A percentile compares a stretch with the other conserved stretches of the same genome.
phyloP scores from a whole-genome alignment of 176 grass and related monocot genomes.

The sorghum (Sorghum bicolor) region DNA sequence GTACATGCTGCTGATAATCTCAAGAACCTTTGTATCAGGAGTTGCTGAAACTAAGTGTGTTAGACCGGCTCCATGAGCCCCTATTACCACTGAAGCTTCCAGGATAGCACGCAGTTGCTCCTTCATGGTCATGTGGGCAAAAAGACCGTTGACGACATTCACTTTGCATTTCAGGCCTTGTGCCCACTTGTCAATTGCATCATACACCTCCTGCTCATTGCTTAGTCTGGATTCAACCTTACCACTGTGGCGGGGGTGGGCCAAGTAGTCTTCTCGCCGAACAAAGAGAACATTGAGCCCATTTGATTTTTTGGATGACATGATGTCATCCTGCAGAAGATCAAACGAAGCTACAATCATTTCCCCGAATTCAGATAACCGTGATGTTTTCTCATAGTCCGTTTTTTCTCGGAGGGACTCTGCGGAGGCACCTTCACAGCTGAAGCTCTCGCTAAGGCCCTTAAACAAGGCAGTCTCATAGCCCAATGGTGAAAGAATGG shows the following conservation, averaged over 20 bases:
- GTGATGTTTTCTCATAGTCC: conserved; percentile 62
- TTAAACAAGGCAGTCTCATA: conserved; percentile 96
- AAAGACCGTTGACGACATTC: conserved; percentile 83
- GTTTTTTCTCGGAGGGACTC: conserved; percentile 45
- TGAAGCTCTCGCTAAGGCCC: conserved; percentile 78
- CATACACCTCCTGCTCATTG: conserved; percentile 77
- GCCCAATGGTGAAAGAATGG: conserved; percentile 85
- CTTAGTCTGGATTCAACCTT: conserved; percentile 86
- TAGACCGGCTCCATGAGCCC: conserved; percentile 92
- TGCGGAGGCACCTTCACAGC: conserved; percentile 57
- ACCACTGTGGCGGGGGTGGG: conserved; percentile 87
- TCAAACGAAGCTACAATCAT: conserved; percentile 70
- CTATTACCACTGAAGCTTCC: conserved; percentile 82
- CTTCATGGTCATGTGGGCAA: conserved; percentile 91
- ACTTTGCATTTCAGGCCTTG: conserved; percentile 68
- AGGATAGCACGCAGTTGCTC: conserved; percentile 78
- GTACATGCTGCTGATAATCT: conserved; percentile 90
- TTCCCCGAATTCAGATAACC: conserved; percentile 95
- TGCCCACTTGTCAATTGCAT: conserved; percentile 72
- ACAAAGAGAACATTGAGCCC: conserved; percentile 84
- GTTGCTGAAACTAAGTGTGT: conserved; percentile 82
- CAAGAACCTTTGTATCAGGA: conserved; percentile 70
- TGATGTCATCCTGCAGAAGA: conserved; percentile 48
- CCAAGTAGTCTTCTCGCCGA: conserved; percentile 88
- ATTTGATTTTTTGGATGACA: conserved; percentile 34